Conservation (phyloP, 164 flowering plant species). For the Vitis cinerea region DNA sequence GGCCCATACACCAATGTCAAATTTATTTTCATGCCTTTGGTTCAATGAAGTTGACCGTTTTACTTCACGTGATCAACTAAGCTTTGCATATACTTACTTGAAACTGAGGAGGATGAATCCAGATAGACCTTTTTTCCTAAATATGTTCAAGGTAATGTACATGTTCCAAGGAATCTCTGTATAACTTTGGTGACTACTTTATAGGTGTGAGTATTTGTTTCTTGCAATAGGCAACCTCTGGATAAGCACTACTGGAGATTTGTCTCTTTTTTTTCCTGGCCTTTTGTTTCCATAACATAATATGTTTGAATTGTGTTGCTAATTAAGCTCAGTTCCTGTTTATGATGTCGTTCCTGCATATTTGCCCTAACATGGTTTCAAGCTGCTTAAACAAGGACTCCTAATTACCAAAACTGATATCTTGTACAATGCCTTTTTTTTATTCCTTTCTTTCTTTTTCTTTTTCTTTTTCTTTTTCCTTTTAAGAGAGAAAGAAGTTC, state of each 20-base stretch:
- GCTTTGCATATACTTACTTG: slow-evolving; percentile 90
- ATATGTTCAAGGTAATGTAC: slow-evolving; percentile 81
- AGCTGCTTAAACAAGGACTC: too few relatives aligned
- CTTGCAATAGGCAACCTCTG: background rate
- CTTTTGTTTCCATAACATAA: background rate
- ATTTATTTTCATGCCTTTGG: slow-evolving; percentile 96
- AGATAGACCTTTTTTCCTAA: slow-evolving; percentile 56
- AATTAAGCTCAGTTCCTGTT: too few relatives aligned
- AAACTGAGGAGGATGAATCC: slow-evolving; percentile 83
- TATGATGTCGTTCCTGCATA: too few relatives aligned
- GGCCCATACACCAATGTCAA: slow-evolving; percentile 95
- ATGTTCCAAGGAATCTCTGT: background rate
- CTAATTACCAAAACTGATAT: too few relatives aligned
- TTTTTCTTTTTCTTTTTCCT: slow-evolving; percentile 1
- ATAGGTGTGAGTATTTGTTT: background rate
- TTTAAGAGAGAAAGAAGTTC: background rate
- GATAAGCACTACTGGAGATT: too few relatives aligned
- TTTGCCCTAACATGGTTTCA: too few relatives aligned
- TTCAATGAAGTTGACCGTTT: slow-evolving; percentile 95
- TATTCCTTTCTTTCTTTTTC: background rate
- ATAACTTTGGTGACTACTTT: background rate
- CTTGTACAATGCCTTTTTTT: too few relatives aligned
- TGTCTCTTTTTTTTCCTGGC: background rate
- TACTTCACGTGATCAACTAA: slow-evolving; percentile 94
- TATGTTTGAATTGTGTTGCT: background rate